These are phyloP conservation scores for Tubosaeta sp. DNA, from an alignment of 768 basidiomycete species.

Conservation along the genomic window DNA sequence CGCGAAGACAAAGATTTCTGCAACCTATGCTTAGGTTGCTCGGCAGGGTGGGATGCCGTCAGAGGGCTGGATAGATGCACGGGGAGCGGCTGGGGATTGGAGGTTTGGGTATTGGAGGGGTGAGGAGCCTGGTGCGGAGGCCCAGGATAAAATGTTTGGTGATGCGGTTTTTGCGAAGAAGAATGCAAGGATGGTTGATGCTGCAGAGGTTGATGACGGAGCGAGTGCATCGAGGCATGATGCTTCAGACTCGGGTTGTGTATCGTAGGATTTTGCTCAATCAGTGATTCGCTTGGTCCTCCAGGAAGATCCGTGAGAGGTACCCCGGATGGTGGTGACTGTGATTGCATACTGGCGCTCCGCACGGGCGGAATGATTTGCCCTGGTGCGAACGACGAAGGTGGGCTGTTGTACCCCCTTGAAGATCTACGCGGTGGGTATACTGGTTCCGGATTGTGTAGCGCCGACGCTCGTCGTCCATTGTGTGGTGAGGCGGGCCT, in stretches of 20 bases:
- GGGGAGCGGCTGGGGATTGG: conserved; percentile 8
- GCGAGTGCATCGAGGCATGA: conserved; percentile 23
- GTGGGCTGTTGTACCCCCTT: conserved; percentile 14
- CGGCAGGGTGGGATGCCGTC: conserved; percentile 38
- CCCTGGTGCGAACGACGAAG: conserved; percentile 36
- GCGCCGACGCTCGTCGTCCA: conserved; percentile 15
- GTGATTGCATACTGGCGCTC: conserved; percentile 32
- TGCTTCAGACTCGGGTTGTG: conserved; percentile 18
- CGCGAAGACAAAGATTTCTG: conserved; percentile 56
- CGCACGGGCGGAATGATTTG: conserved; percentile 37
- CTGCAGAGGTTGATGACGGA: conserved; percentile 27
- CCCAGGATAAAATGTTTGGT: conserved; percentile 9
- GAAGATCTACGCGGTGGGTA: conserved; percentile 27
- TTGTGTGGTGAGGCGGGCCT: conserved; percentile 5
- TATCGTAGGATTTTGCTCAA: conserved; percentile 1
- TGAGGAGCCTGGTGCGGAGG: conserved; percentile 18
- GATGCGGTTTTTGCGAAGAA: conserved; percentile 9
- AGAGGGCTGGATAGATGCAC: conserved; percentile 11
- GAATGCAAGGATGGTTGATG: conserved; percentile 14
- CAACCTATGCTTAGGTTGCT: conserved; percentile 35
- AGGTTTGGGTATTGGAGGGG: conserved; percentile 1
- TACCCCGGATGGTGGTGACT: conserved; percentile 19
- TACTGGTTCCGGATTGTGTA: conserved; percentile 15
- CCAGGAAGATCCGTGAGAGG: conserved; percentile 20
- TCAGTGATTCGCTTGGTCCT: conserved; percentile 16